Percentiles rank a stretch among this genome's conserved stretches.
These are phyloP conservation scores for Neurospora pannonica DNA, from an alignment of 495 filamentous ascomycete genomes.

Conservation along the genomic window DNA sequence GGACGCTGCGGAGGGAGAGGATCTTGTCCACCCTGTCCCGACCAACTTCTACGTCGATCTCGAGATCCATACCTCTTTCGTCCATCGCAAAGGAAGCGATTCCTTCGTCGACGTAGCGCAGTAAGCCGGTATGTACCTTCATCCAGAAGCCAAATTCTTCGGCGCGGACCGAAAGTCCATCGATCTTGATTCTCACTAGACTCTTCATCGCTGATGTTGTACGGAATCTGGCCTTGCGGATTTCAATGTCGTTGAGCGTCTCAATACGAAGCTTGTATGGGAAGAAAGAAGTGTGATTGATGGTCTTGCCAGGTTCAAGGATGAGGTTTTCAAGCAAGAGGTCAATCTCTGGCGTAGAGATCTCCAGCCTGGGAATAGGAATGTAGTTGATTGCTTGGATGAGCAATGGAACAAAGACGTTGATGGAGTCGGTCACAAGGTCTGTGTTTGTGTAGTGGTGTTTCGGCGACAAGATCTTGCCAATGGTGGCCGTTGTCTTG, in stretches of 20 bases:
- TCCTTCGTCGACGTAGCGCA: conserved; percentile 67
- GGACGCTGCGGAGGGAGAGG: conserved; percentile 63
- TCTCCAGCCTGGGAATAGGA: conserved; percentile 78
- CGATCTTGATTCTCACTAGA: conserved; percentile 62
- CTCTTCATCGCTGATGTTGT: conserved; percentile 58
- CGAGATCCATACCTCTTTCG: conserved; percentile 75
- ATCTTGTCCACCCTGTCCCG: conserved; percentile 68
- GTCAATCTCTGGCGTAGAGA: conserved; percentile 74
- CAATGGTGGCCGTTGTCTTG: conserved; percentile 52
- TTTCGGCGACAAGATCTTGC: conserved; percentile 53
- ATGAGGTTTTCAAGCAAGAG: conserved; percentile 85
- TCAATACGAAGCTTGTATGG: conserved; percentile 73
- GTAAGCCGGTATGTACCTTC: conserved; percentile 53
- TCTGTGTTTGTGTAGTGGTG: conserved; percentile 49
- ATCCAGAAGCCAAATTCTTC: conserved; percentile 77
- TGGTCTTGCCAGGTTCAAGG: conserved; percentile 74
- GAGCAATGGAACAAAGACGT: conserved; percentile 71
- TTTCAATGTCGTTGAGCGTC: conserved; percentile 76
- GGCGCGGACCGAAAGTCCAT: conserved; percentile 72
- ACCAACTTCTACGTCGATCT: conserved; percentile 72
- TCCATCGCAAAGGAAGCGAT: conserved; percentile 79
- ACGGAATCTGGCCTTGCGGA: conserved; percentile 67
- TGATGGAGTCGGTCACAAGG: conserved; percentile 61
- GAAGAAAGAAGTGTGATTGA: conserved; percentile 82
- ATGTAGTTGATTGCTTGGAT: conserved; percentile 73